Evolutionary conservation across 2,329 filamentous ascomycete genomes (phyloP), one percentile per base, ranked within the genome.

Genomic region (Didymella glomerata): DNA sequence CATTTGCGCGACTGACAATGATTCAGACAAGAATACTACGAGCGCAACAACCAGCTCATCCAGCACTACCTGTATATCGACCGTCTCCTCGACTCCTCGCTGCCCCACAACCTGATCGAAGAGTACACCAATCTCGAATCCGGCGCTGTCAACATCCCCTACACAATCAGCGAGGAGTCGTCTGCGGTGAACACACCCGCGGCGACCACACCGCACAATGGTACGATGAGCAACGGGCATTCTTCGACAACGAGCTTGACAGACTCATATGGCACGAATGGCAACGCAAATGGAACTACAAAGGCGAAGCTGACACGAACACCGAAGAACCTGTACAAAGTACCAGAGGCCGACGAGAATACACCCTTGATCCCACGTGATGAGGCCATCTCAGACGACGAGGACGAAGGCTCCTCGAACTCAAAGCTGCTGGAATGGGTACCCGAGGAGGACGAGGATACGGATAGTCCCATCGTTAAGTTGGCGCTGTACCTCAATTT

Each of bases 11-110:
- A 60, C 57, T 65, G 62, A 69, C 47, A n/a, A 32, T 7, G 4
- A 6, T 30, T 27, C 63, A 89, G 87, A 60, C 90, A 93, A 46
- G 74, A 89, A 71, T 97, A 97, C 79, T 96, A 98, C 73, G 89
- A 96, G 81, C 87, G 91, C 42, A 94, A 89, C 73, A 98, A 98
- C 78, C 88, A 89, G 67, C 83, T 97, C 42, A 88, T 98, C 59
- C 91, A 95, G 76, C 90, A 96, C 75, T 98, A 97, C 76, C 83
- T 96, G 63, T 97, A 96, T 76, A 97, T 97, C 68, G 94, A 97
- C 78, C 87, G 90, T 51, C 82, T 98, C 56, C 84, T 98, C 61
- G 93, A 97, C 78, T 97, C 92, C 9, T 93, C 92, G 28, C 86
- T 97, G n/a, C 93, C 93, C 2, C 93, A 96, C 72, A 89, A 94